These are phyloP conservation scores for Prunus mongolica DNA, from an alignment of 306 rosid genomes.

Conservation along the genomic window DNA sequence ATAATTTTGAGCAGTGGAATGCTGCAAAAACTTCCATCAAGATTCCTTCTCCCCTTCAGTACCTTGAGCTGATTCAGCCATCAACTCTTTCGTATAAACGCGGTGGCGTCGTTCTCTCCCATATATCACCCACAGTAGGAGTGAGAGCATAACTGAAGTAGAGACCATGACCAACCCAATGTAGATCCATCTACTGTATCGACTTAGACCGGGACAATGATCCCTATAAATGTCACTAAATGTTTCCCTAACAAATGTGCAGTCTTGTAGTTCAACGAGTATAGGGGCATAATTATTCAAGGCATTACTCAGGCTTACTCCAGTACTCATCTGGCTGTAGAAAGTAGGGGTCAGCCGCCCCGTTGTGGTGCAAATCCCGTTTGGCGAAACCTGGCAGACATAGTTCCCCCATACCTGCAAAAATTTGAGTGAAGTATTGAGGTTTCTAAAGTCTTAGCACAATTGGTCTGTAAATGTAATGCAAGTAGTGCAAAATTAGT, in stretches of 20 bases:
- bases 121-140: conserved; percentile 52
- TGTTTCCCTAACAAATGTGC: conserved; percentile 47
- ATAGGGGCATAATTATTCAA: conserved; percentile 34
- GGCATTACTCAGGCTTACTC: conserved; percentile 36
- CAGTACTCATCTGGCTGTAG: conserved; percentile 38
- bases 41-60: conserved; percentile 29
- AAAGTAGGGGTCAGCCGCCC: conserved; percentile 58
- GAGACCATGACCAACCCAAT: conserved; percentile 45
- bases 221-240: conserved; percentile 32
- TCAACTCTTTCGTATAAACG: neutral
- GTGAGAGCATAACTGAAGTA: conserved; percentile 45
- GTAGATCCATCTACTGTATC: conserved; percentile 35
- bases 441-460: neutral
- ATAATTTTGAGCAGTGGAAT: neutral
- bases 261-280: conserved; percentile 45
- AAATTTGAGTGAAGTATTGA: neutral
- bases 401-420: conserved; percentile 42
- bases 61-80: conserved; percentile 11
- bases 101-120: conserved; percentile 44
- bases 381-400: conserved; percentile 40
- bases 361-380: conserved; percentile 41
- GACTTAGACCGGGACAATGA: conserved; percentile 37
- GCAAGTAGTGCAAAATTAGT: neutral
- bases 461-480: neutral
- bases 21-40: neutral